Evolutionary conservation across 106 monocot species (phyloP).

Genomic region (Acorus calamus): DNA sequence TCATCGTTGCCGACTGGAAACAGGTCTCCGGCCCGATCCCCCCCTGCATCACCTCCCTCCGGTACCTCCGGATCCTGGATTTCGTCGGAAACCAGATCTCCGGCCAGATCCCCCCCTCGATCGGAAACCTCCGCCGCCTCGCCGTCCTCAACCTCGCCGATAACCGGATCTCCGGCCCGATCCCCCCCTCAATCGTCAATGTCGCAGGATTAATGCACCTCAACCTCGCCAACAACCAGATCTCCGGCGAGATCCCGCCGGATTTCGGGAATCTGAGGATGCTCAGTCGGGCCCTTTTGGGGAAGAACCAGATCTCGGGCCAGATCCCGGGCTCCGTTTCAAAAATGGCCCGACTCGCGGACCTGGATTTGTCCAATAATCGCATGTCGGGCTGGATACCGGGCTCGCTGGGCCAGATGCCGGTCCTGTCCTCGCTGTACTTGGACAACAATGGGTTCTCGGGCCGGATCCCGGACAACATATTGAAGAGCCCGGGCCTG

Average conservation of each 20-base stretch:
- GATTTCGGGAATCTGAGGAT: conserved; percentile 6
- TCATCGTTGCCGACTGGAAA: too few relatives aligned
- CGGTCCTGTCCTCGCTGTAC: conserved; percentile 11
- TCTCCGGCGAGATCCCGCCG: background rate
- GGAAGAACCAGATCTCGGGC: too few relatives aligned
- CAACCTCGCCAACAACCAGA: background rate
- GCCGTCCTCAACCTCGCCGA: conserved; percentile 4
- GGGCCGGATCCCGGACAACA: conserved; percentile 1
- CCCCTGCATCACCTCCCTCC: conserved; percentile 1
- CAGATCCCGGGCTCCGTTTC: background rate
- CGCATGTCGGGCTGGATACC: conserved; percentile 4
- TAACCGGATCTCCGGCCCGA: too few relatives aligned
- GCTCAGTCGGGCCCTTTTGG: too few relatives aligned
- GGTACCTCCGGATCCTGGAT: conserved; percentile 9
- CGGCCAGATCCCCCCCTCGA: conserved; percentile 12
- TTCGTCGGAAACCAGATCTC: too few relatives aligned
- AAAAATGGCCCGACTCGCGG: conserved; percentile 12
- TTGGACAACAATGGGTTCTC: conserved; percentile 12
- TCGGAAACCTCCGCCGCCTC: conserved; percentile 10
- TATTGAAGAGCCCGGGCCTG: conserved; percentile 3
- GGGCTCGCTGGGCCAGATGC: conserved; percentile 3
- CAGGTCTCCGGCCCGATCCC: too few relatives aligned
- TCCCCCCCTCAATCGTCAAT: conserved; percentile 1
- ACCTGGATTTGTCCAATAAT: conserved; percentile 15
- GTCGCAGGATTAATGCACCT: conserved; percentile 7